Conservation (phyloP, 2,329 filamentous ascomycete species). For the Endoconidiophora polonica region DNA sequence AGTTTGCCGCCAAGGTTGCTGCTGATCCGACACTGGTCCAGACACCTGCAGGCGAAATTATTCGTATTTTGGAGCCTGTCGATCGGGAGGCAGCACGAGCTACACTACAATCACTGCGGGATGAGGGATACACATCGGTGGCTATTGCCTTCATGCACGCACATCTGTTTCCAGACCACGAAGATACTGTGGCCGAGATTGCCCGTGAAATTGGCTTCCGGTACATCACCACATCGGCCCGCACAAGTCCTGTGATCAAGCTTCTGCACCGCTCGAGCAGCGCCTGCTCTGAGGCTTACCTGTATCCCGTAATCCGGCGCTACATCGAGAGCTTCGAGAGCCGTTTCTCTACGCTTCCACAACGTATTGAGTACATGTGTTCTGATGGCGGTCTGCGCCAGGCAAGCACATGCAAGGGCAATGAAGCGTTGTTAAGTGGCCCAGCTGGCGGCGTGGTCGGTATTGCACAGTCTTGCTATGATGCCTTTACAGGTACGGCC, state of each 20-base stretch:
- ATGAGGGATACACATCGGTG: conserved; percentile 57
- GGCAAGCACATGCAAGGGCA: conserved; percentile 47
- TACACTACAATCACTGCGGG: conserved; percentile 43
- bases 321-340: conserved; percentile 24
- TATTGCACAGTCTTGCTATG: conserved; percentile 57
- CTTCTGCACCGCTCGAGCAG: conserved; percentile 27
- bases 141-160: conserved; percentile 85
- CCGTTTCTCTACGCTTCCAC: conserved; percentile 29
- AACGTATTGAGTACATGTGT: conserved; percentile 50
- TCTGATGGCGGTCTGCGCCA: conserved; percentile 36
- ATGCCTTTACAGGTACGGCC: conserved; percentile 46
- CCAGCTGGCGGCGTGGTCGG: conserved; percentile 66
- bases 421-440: conserved; percentile 54
- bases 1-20: conserved; percentile 18
- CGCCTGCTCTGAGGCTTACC: conserved; percentile 27
- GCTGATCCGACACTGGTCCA: conserved; percentile 35
- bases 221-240: conserved; percentile 18
- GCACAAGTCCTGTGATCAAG: conserved; percentile 26
- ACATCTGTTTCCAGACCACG: conserved; percentile 79
- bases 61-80: conserved; percentile 47
- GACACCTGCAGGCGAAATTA: conserved; percentile 50
- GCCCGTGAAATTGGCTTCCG: conserved; percentile 55
- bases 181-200: conserved; percentile 57
- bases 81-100: conserved; percentile 34
- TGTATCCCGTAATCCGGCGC: conserved; percentile 25